These are phyloP conservation scores for Cynara cardunculus DNA, from an alignment of 129 eudicot genomes.

Conservation along the genomic window DNA sequence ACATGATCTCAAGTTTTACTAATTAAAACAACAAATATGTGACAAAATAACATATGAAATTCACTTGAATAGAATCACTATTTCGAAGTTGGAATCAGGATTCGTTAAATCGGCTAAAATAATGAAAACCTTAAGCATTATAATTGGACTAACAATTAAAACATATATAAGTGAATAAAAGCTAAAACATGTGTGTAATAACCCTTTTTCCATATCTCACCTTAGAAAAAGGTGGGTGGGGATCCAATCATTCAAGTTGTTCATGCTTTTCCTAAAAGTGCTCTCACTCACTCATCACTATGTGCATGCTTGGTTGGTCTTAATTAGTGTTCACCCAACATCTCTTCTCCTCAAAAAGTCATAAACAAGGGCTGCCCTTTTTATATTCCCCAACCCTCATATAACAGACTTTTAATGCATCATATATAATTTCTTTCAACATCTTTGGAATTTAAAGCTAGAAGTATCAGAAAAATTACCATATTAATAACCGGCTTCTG, in stretches of 20 bases:
- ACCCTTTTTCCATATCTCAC: background rate
- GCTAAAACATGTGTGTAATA: background rate
- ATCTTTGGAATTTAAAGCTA: background rate
- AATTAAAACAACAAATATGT: background rate
- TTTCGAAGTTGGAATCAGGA: background rate
- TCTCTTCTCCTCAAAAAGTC: slow-evolving; percentile 25
- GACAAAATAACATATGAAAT: background rate
- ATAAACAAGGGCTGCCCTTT: background rate
- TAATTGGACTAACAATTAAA: background rate
- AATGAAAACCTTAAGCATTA: background rate
- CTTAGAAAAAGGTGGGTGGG: slow-evolving; percentile 27
- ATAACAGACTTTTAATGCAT: slow-evolving; percentile 1
- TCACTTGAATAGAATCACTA: background rate
- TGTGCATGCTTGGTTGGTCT: slow-evolving; percentile 47
- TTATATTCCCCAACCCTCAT: background rate
- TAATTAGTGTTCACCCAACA: slow-evolving; percentile 33
- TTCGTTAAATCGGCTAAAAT: background rate
- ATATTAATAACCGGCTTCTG: background rate
- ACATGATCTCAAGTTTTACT: too few relatives aligned
- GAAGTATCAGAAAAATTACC: background rate
- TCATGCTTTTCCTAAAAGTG: slow-evolving; percentile 40
- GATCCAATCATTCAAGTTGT: slow-evolving; percentile 33
- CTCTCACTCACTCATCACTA: slow-evolving; percentile 39
- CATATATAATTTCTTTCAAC: too few relatives aligned
- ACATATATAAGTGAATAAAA: background rate